Evolutionary conservation across 805 yeast species (phyloP).

Genomic region (Lachancea fermentati): DNA sequence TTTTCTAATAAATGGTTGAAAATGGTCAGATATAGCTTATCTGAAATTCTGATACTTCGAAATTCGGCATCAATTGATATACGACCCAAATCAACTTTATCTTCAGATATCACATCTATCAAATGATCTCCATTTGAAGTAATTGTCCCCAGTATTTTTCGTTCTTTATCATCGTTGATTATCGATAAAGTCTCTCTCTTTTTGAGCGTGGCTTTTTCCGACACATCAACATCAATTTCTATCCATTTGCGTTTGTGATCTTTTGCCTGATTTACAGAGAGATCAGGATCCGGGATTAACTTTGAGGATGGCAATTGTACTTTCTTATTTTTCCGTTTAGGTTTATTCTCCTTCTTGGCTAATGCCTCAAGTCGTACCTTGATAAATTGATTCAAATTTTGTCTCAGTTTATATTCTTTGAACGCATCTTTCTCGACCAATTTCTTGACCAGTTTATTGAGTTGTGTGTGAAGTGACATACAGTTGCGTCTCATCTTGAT

Average conservation of each 20-base stretch:
- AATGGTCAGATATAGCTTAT: slow-evolving; percentile 1
- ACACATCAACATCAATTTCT: too few relatives aligned
- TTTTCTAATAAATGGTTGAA: neutral
- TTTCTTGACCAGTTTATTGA: slow-evolving; percentile 18
- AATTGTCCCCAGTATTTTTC: neutral
- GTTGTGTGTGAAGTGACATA: slow-evolving; percentile 18
- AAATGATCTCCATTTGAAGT: slow-evolving; percentile 13
- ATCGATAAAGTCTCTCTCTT: too few relatives aligned
- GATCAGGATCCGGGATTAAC: too few relatives aligned
- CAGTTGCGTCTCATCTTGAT: slow-evolving; percentile 19
- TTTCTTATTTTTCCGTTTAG: neutral
- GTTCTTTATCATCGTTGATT: neutral
- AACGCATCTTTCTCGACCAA: slow-evolving; percentile 12
- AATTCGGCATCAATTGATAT: slow-evolving; percentile 14
- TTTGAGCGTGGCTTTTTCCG: too few relatives aligned
- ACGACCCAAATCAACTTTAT: slow-evolving; percentile 4
- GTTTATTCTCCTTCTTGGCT: slow-evolving; percentile 6
- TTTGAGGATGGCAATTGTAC: too few relatives aligned
- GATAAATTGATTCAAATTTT: slow-evolving; percentile 16
- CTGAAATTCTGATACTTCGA: slow-evolving; percentile 11
- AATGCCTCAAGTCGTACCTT: slow-evolving; percentile 1
- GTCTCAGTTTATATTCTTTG: slow-evolving; percentile 10
- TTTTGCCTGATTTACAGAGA: too few relatives aligned
- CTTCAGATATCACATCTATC: neutral
- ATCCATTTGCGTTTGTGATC: too few relatives aligned